Percentiles rank a stretch among this genome's conserved stretches.
Evolutionary conservation across 2,329 filamentous ascomycete genomes (phyloP).

Genomic region (Aureobasidium sp.): DNA sequence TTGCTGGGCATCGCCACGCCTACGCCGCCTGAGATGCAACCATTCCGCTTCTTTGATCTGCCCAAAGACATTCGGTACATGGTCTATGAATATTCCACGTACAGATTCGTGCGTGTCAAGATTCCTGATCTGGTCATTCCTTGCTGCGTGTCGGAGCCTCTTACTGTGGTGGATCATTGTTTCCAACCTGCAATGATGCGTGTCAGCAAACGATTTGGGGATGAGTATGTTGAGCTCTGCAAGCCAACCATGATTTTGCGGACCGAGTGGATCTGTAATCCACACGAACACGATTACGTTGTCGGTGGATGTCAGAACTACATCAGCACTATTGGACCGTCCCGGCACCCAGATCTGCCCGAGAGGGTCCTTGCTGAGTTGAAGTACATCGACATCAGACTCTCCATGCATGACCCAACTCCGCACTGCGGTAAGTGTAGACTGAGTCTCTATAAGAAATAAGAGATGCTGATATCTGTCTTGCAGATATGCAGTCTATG

Average conservation of each 20-base stretch:
- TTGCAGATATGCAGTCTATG: background rate
- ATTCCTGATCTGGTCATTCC: background rate
- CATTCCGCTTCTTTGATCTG: background rate
- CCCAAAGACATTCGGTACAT: background rate
- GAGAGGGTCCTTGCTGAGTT: background rate
- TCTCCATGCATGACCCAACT: accelerated
- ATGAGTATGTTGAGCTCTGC: background rate
- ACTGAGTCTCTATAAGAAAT: background rate
- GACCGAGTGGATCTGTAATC: background rate
- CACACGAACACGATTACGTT: no score
- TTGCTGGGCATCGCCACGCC: no score
- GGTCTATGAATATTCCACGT: background rate
- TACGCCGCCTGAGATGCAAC: background rate
- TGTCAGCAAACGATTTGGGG: background rate
- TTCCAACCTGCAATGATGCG: background rate
- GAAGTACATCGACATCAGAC: background rate
- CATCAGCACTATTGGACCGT: no score
- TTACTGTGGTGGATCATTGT: background rate
- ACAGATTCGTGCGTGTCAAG: background rate
- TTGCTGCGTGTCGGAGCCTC: background rate
- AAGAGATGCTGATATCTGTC: background rate
- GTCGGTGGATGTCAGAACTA: no score
- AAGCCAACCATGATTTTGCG: background rate
- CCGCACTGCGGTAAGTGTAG: background rate
- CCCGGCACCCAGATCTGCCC: background rate